A percentile compares a stretch with the other conserved stretches of the same genome.
Conservation (phyloP, 306 rosid species). For the Sphenostylis stenocarpa region DNA sequence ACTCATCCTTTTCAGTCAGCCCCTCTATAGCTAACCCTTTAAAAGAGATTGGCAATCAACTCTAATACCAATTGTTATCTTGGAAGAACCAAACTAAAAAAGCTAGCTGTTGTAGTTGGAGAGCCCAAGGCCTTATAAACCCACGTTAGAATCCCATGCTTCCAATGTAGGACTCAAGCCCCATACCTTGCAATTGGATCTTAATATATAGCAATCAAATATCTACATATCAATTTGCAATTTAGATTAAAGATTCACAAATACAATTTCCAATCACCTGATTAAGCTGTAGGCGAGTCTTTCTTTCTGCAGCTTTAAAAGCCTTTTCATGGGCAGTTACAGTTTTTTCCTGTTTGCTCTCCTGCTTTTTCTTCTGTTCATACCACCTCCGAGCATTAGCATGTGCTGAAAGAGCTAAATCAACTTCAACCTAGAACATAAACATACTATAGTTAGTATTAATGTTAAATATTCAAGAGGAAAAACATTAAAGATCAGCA, state of each 20-base stretch:
- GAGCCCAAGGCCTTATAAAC: background rate
- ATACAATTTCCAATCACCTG: constrained; percentile 60
- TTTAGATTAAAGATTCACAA: constrained; percentile 1
- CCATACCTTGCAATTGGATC: background rate
- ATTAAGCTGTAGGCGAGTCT: constrained; percentile 87
- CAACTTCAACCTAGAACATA: constrained; percentile 76
- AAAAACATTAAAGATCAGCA: constrained; percentile 16
- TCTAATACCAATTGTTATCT: background rate
- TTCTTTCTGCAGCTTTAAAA: constrained; percentile 95
- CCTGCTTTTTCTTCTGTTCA: constrained; percentile 91
- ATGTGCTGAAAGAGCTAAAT: constrained; percentile 91
- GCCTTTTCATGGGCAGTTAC: constrained; percentile 92
- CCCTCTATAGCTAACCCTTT: too few relatives aligned
- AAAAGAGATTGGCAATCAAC: background rate
- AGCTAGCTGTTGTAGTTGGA: background rate
- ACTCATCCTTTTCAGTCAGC: too few relatives aligned
- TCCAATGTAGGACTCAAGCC: too few relatives aligned
- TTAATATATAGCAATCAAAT: constrained; percentile 10
- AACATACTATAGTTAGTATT: constrained; percentile 29
- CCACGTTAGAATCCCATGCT: background rate
- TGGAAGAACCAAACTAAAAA: background rate
- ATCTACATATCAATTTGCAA: constrained; percentile 26
- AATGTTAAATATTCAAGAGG: constrained; percentile 7
- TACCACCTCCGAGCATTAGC: constrained; percentile 98
- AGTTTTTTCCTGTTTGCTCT: constrained; percentile 94